These are phyloP conservation scores for Henckelia pumila DNA, from an alignment of 257 asterid species.

Conservation along the genomic window DNA sequence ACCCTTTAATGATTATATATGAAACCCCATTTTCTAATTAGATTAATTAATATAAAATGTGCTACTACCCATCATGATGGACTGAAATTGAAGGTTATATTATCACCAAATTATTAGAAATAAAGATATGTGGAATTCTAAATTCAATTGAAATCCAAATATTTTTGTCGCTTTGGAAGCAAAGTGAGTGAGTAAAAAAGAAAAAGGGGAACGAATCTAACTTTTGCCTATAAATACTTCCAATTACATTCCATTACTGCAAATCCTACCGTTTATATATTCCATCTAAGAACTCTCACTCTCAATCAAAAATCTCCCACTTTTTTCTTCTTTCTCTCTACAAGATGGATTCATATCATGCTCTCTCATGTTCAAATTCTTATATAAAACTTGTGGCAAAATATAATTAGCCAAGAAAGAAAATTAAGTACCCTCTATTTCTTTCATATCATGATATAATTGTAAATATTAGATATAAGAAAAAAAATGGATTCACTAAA, in stretches of 20 bases:
- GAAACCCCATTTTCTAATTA: no score
- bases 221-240: constrained; percentile 27
- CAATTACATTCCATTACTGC: constrained; percentile 18
- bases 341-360: background rate
- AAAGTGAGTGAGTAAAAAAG: background rate
- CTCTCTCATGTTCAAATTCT: constrained; percentile 14
- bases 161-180: background rate
- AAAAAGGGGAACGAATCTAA: background rate
- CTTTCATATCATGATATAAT: no score
- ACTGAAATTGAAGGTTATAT: no score
- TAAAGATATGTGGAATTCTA: background rate
- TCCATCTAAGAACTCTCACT: background rate
- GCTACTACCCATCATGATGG: no score
- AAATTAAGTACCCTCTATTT: background rate
- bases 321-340: background rate
- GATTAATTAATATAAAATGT: no score
- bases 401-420: background rate
- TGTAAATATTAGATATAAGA: background rate
- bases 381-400: no score
- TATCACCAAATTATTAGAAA: no score
- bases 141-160: background rate
- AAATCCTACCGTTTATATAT: background rate
- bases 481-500: constrained; percentile 27
- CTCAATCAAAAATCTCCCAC: background rate
- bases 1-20: no score